Percentiles rank a stretch among this genome's conserved stretches.
These are phyloP conservation scores for Priceomyces fermenticarens DNA, from an alignment of 805 yeast species.

Conservation along the genomic window DNA sequence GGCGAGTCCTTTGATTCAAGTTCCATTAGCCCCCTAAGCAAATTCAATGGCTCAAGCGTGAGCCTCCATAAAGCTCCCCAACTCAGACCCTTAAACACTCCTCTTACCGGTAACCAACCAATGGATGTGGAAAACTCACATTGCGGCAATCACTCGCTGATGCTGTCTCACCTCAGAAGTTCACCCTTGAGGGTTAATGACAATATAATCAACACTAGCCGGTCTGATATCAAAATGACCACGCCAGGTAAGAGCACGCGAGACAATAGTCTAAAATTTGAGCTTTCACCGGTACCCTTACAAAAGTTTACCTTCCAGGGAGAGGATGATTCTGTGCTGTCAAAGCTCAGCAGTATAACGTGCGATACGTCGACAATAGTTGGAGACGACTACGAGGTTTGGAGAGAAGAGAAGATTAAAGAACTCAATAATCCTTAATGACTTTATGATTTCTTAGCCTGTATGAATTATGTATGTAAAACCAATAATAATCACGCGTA, in stretches of 20 bases:
- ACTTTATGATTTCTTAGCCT: background rate
- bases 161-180: conserved; percentile 7
- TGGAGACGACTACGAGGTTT: conserved; percentile 38
- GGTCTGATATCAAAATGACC: background rate
- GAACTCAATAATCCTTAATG: conserved; percentile 15
- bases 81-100: conserved; percentile 16
- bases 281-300: conserved; percentile 10
- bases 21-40: conserved; percentile 7
- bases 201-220: conserved; percentile 3
- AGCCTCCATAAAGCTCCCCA: conserved; percentile 4
- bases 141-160: conserved; percentile 1
- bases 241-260: conserved; percentile 1
- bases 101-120: conserved; percentile 8
- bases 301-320: conserved; percentile 1
- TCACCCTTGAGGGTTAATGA: conserved; percentile 12
- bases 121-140: conserved; percentile 2
- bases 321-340: background rate
- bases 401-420: conserved; percentile 37
- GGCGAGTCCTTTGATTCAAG: conserved; percentile 7
- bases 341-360: conserved; percentile 18
- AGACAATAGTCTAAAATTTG: conserved; percentile 13
- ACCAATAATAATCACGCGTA: background rate
- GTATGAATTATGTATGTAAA: background rate
- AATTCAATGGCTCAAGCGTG: background rate
- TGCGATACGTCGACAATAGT: conserved; percentile 36